Base-by-base conservation (phyloP, 352 stramenopile genomes). In the Pythium volutum region DNA sequence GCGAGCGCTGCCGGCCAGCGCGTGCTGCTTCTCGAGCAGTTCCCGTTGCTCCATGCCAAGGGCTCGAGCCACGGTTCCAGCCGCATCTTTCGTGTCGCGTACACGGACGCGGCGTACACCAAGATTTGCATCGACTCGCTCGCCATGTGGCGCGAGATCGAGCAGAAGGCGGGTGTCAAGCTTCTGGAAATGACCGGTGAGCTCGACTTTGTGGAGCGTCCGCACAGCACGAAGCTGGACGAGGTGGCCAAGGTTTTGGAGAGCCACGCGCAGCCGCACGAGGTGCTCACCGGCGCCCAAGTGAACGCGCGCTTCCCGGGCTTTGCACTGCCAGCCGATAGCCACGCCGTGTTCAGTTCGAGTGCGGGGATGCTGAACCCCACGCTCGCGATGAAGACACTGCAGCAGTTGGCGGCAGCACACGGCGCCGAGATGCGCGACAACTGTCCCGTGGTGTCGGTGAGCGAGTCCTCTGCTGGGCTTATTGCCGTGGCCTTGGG, bases 81-180 rank as follows among this genome's bases (percentile, higher is more conserved):
- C 34, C 78, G 85, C 52, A 89, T 96, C 64, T 90, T 89, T 66
- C 81, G 85, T n/a, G 74, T 89, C 20, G 87, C 80, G 12, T 96
- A 96, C 59, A 75, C 81, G 42, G 75, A 88, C 51, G 67, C 70
- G 27, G 62, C 69, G 29, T 95, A 95, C 77, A 87, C 89, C 18
- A 71, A 74, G 34, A 74, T 90, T 55, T 84, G 87, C 59, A 62
- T 88, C 34, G 66, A 74, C 36, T 87, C 77, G 27, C 73, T 88
- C 9, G 48, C 71, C n/a, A 63, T 84, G 67, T 90, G 81, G 77
- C 69, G 67, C n/a, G 67, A 67, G 38, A 75, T 88, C 45, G 78
- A 81, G 57, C 59, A 72, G 29, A 55, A 70, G 18, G 65, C 62
- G 5, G 72, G 55, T 34, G 62, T 74, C 18, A 55, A 71, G 46